Base-by-base conservation (phyloP, 2,329 filamentous ascomycete genomes). In the Biscogniauxia mediterranea region DNA sequence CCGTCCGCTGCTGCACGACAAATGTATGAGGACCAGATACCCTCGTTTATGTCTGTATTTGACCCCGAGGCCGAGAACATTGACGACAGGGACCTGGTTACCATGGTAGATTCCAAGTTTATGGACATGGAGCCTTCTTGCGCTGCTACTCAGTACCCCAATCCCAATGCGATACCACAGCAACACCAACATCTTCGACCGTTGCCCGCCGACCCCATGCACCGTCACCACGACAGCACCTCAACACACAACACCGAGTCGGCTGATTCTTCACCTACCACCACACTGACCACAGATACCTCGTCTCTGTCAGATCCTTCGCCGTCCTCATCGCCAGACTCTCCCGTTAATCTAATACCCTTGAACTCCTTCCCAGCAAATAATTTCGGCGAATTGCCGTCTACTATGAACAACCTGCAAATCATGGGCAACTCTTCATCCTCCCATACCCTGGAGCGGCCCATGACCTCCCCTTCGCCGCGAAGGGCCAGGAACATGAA, bases 191-290 rank as follows among this genome's bases (percentile, higher is more conserved):
- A 75, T 58, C 72, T 80, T 53, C 73, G 74, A 60, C 71, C 77
- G 56, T 69, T 84, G 57, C 72, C 78, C 32, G 71, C 78, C 3
- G 81, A 84, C 68, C 72, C 79, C 63, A 80, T 80, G 65, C 90
- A 92, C 76, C 87, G 89, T 71, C 89, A 91, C 74, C 84, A 87
- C 73, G 85, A 91, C 73, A 92, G 89, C 78, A 89, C 86, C n/a
- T 93, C 89, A 7, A 92, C 90, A 2, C 89, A 90, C 65, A 84
- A 84, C 58, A 91, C 90, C 17, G 92, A 91, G 66, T 98, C 95
- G 1, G 91, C 91, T 51, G 93, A 97, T 71, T 97, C 94, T 21
- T 98, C 94, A 8, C 95, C 95, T 1, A 98, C 94, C 7, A 97
- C 93, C 3, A 97, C 94, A 1, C 85, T 95, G 5, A 97, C 92